phyloP scores from a whole-genome alignment of 805 yeast species.

The Yamadazyma laniorum region DNA sequence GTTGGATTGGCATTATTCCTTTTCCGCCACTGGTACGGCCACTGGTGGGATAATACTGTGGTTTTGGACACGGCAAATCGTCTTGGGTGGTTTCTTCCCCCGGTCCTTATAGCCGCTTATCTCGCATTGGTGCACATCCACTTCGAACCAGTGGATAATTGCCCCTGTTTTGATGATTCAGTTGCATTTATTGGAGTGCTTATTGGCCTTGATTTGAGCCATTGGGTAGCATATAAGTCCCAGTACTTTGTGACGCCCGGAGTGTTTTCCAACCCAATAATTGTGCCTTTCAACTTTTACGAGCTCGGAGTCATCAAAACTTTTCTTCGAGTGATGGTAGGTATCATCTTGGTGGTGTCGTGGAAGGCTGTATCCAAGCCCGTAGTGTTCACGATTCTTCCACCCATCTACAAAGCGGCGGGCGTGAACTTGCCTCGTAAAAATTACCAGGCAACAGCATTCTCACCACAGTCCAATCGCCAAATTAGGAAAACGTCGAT shows the following conservation, averaged over 20 bases:
- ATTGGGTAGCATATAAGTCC: constrained; percentile 46
- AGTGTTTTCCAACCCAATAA: constrained; percentile 14
- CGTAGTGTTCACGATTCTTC: constrained; percentile 53
- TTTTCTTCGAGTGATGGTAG: constrained; percentile 53
- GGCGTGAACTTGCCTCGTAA: constrained; percentile 41
- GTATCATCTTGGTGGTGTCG: constrained; percentile 56
- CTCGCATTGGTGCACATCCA: constrained; percentile 61
- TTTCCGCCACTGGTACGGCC: constrained; percentile 43
- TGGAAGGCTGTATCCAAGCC: constrained; percentile 81
- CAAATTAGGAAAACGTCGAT: constrained; percentile 40
- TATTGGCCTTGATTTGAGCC: constrained; percentile 68
- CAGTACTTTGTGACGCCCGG: constrained; percentile 19
- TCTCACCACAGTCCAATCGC: constrained; percentile 27
- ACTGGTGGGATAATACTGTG: constrained; percentile 47
- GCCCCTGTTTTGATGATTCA: constrained; percentile 95
- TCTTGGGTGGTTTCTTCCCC: constrained; percentile 29
- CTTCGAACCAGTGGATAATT: constrained; percentile 83
- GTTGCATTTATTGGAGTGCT: constrained; percentile 91
- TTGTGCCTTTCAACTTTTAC: constrained; percentile 42
- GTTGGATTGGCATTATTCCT: constrained; percentile 58
- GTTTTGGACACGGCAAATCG: constrained; percentile 22
- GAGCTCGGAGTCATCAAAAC: constrained; percentile 43
- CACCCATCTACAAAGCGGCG: constrained; percentile 52
- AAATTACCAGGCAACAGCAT: constrained; percentile 39
- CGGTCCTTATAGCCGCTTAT: constrained; percentile 39